phyloP scores from a whole-genome alignment of 2,329 filamentous ascomycete species.

The Epichloe uncinata region DNA sequence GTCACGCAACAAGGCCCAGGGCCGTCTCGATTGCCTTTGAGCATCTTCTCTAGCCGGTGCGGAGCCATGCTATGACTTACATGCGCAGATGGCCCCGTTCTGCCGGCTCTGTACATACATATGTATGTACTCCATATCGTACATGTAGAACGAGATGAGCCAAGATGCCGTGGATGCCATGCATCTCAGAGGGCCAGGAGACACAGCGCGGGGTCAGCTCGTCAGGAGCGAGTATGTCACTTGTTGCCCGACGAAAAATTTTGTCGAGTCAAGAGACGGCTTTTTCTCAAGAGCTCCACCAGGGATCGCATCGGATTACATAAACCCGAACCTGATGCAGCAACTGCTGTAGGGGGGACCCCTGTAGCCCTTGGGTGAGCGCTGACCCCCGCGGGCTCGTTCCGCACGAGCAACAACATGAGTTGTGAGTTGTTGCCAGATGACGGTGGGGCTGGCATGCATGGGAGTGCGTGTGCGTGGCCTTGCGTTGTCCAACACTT shows the following conservation, averaged over 20 bases:
- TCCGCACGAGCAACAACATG: background rate
- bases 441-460: conserved; percentile 12
- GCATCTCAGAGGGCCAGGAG: background rate
- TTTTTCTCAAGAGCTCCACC: background rate
- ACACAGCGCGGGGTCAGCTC: conserved; percentile 5
- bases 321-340: background rate
- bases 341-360: background rate
- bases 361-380: background rate
- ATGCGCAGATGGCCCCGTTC: background rate
- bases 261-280: background rate
- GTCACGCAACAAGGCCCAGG: background rate
- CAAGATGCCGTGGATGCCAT: conserved; percentile 6
- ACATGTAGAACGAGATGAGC: background rate
- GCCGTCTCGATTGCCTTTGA: background rate
- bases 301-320: background rate
- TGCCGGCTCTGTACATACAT: background rate
- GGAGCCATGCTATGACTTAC: background rate
- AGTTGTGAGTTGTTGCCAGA: background rate
- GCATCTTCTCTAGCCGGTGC: background rate
- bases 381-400: background rate
- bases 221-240: conserved; percentile 1
- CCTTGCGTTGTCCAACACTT: conserved; percentile 12
- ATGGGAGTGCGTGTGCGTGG: conserved; percentile 18
- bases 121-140: background rate
- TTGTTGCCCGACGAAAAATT: background rate